Percentiles rank a stretch among this genome's conserved stretches.
Evolutionary conservation across 208 protist genomes (phyloP).

Genomic region (Trypanosoma cruzi): DNA sequence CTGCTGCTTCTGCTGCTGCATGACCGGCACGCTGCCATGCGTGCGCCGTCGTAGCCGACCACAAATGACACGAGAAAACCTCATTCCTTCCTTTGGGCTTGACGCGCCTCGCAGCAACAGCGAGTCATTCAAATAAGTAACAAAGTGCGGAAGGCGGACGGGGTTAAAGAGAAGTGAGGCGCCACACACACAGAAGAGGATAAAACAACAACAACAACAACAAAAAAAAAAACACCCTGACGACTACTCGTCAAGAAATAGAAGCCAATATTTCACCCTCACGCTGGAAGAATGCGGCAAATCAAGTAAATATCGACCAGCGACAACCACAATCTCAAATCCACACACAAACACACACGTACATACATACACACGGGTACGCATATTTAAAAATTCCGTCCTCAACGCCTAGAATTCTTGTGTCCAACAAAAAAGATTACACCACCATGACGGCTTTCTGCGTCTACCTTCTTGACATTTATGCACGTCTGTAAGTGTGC

Average conservation of each 20-base stretch:
- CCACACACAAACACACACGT: no score
- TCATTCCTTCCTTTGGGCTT: neutral
- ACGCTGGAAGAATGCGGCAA: neutral
- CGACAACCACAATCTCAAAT: no score
- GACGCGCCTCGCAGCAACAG: no score
- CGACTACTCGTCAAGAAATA: neutral
- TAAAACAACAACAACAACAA: constrained; percentile 1
- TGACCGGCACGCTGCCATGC: neutral
- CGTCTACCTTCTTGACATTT: constrained; percentile 2
- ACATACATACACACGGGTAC: no score
- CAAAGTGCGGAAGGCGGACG: neutral
- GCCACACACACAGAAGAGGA: neutral
- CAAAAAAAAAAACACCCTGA: neutral
- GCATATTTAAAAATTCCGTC: no score
- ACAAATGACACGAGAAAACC: neutral
- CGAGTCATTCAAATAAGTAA: neutral
- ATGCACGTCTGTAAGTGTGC: constrained; percentile 20
- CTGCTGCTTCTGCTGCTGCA: neutral
- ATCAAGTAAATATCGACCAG: no score
- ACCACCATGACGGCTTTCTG: neutral
- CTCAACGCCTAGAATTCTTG: no score
- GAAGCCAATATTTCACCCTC: no score
- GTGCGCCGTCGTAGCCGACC: constrained; percentile 4
- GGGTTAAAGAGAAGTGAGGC: neutral
- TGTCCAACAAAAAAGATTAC: no score